Evolutionary conservation across 1,284 basidiomycete genomes (phyloP), one percentile per base, ranked within the genome.

Genomic region (Polyporus tsugae): DNA sequence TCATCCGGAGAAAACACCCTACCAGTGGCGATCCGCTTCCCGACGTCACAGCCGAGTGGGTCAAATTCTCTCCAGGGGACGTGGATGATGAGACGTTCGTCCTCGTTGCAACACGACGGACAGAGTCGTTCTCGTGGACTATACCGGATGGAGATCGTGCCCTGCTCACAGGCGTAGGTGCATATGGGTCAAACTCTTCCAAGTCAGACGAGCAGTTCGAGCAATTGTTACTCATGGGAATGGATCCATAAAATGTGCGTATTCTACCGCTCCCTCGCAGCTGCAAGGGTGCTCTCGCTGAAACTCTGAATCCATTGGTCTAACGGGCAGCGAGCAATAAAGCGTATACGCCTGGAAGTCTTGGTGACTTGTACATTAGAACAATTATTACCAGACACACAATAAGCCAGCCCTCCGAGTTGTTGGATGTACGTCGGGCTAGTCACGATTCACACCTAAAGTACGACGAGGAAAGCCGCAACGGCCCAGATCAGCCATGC

Each of bases 151-250:
- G 78, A 0, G 91, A 94, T 73, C 65, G 71, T 1, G 86, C 87
- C 46, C 78, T 94, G 65, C 77, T 93, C 52, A 77, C 77, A 2
- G 92, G 91, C 0, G 80, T 85, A 6, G 87, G 87, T 10, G 86
- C 87, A 13, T 70, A 75, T 64, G 85, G 83, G 1, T 85, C 81
- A 4, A 49, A 71, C 19, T 62, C 72, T 1, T 77, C 78, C n/a
- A 90, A 89, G 72, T 80, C 80, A 33, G 88, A 90, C 68, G 91
- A 92, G 63, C 87, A 86, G 3, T 93, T 94, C 70, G 92, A 94
- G 78, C 84, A 82, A 29, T 75, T 94, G 41, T 77, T 94, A 53
- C 76, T 94, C 65, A 88, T 91, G 87, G 65, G 65, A 2, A 57
- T 72, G 65, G 69, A 72, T 13, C 4, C 67, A 4, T 69, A 36